phyloP scores from a whole-genome alignment of 2,329 filamentous ascomycete genomes.

The Chaetothyriales sp. region DNA sequence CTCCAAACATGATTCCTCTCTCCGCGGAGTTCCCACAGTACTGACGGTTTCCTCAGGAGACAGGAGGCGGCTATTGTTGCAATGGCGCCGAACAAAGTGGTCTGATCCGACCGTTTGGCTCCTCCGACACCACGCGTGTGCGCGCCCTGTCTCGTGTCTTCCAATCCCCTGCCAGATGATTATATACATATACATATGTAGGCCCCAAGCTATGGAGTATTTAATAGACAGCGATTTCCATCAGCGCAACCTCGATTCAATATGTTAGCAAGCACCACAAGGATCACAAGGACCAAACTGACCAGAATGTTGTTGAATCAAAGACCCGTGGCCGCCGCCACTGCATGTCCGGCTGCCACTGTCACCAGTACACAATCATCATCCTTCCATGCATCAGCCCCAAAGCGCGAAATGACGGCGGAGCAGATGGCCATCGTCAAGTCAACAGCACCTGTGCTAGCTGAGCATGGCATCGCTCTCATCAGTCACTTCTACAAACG shows the following conservation, averaged over 20 bases:
- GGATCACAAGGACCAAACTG: not conserved
- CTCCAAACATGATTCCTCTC: not conserved
- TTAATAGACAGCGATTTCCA: not conserved
- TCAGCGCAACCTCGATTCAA: not conserved
- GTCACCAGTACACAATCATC: not conserved
- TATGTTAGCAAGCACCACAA: not conserved
- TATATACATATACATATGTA: not conserved
- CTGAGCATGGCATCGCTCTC: constrained; percentile 52
- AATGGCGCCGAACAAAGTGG: not conserved
- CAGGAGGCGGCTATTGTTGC: not conserved
- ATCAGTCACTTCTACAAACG: constrained; percentile 57
- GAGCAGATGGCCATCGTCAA: constrained; percentile 51
- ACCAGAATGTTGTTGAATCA: not conserved
- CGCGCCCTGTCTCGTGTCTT: too few species aligned
- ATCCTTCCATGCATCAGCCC: constrained; percentile 1
- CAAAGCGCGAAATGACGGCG: constrained; percentile 33
- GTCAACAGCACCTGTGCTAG: constrained; percentile 54
- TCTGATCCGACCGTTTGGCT: not conserved
- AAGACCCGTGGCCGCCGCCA: not conserved
- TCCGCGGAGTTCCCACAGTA: not conserved
- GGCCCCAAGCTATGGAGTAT: not conserved
- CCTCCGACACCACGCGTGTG: not conserved
- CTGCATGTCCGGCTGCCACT: not conserved
- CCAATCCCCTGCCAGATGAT: not conserved
- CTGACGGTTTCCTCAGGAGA: not conserved